A percentile compares a stretch with the other conserved stretches of the same genome.
Evolutionary conservation across 345 rosid genomes (phyloP).

Genomic region (Carallia pectinifolia): DNA sequence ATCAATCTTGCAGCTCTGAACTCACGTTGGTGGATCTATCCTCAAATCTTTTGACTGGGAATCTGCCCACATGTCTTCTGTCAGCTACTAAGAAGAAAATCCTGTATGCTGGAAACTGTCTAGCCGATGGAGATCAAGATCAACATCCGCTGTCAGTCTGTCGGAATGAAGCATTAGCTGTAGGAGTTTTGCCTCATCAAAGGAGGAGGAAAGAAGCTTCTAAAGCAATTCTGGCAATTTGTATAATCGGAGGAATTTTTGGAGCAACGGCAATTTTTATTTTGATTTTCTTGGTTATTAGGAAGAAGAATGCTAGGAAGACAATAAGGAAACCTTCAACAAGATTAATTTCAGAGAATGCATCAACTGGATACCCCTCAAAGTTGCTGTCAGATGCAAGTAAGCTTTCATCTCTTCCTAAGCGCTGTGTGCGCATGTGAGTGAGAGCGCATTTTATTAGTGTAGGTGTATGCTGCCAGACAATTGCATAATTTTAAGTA

Average conservation of each 20-base stretch:
- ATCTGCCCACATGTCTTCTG: slow-evolving; percentile 62
- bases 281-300: slow-evolving; percentile 45
- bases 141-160: slow-evolving; percentile 73
- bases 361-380: slow-evolving; percentile 70
- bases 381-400: slow-evolving; percentile 85
- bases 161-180: slow-evolving; percentile 86
- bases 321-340: slow-evolving; percentile 38
- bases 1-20: slow-evolving; percentile 63
- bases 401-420: slow-evolving; percentile 37
- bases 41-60: slow-evolving; percentile 79
- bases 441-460: not conserved
- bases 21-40: slow-evolving; percentile 69
- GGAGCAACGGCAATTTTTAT: slow-evolving; percentile 55
- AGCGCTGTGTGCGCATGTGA: slow-evolving; percentile 5
- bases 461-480: not conserved
- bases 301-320: slow-evolving; percentile 36
- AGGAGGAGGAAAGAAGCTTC: slow-evolving; percentile 37
- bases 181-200: slow-evolving; percentile 62
- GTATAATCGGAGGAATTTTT: slow-evolving; percentile 53
- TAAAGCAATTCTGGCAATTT: slow-evolving; percentile 43
- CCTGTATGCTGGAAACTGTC: slow-evolving; percentile 62
- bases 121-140: slow-evolving; percentile 39
- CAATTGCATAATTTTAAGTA: not conserved
- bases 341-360: slow-evolving; percentile 65
- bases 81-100: slow-evolving; percentile 46